Percentiles rank a stretch among this genome's conserved stretches.
Conservation (phyloP, 345 rosid genomes). For the Dovyalis caffra region DNA sequence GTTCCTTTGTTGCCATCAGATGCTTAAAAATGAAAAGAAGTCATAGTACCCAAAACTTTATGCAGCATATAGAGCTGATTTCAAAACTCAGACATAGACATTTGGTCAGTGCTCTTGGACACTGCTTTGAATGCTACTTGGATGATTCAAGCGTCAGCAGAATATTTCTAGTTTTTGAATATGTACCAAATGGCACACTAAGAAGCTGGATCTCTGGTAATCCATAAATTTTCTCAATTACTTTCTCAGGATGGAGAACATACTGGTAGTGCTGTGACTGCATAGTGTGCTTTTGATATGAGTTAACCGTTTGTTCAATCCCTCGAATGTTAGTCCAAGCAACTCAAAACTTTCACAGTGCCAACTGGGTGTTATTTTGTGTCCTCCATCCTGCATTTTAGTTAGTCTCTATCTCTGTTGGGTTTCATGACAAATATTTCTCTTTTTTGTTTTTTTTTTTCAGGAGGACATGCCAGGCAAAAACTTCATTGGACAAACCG, state of each 20-base stretch:
- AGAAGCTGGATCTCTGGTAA: slow-evolving; percentile 92
- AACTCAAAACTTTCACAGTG: background rate
- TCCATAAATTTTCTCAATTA: slow-evolving; percentile 7
- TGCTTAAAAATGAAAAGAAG: slow-evolving; percentile 83
- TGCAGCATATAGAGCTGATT: slow-evolving; percentile 83
- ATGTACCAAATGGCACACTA: slow-evolving; percentile 79
- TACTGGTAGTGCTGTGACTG: background rate
- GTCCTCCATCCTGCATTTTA: slow-evolving; percentile 3
- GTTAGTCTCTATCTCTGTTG: background rate
- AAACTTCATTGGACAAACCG: slow-evolving; percentile 78
- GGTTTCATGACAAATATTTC: slow-evolving; percentile 7
- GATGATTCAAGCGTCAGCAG: slow-evolving; percentile 95
- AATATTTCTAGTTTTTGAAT: slow-evolving; percentile 82
- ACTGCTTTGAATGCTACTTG: slow-evolving; percentile 89
- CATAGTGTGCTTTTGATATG: background rate
- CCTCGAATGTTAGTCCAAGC: background rate
- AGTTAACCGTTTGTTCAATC: background rate
- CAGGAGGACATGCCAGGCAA: slow-evolving; percentile 48
- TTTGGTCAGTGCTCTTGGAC: slow-evolving; percentile 87
- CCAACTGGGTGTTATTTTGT: background rate
- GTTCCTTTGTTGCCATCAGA: slow-evolving; percentile 71
- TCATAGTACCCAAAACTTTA: slow-evolving; percentile 65
- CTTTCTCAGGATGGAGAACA: background rate
- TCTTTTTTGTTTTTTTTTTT: background rate
- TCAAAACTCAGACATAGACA: slow-evolving; percentile 85